Conservation (phyloP, 179 eudicot genomes). For the Silene noctiflora region DNA sequence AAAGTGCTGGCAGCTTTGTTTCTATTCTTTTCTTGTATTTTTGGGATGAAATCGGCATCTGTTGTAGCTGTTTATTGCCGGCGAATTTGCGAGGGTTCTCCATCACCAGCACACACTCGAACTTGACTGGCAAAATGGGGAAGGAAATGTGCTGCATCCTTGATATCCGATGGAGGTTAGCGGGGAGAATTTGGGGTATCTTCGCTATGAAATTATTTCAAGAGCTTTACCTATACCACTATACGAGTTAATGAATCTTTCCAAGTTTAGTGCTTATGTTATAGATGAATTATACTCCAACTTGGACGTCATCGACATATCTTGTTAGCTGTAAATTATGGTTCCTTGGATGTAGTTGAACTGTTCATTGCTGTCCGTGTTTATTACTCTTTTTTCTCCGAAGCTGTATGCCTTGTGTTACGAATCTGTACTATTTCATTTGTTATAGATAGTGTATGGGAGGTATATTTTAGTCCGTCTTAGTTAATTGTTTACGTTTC, state of each 20-base stretch:
- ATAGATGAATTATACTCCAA: neutral
- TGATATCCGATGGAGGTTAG: conserved; percentile 9
- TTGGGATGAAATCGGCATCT: conserved; percentile 2
- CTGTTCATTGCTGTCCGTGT: neutral
- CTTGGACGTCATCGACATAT: conserved; percentile 20
- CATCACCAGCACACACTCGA: conserved; percentile 8
- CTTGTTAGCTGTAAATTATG: conserved; percentile 25
- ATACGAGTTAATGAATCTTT: conserved; percentile 5
- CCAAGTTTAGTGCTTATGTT: neutral
- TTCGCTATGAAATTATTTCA: conserved; percentile 12
- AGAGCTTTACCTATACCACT: neutral
- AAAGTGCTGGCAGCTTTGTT: conserved; percentile 3
- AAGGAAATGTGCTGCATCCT: neutral
- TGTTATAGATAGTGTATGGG: neutral
- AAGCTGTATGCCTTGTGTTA: neutral
- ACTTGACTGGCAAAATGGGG: neutral
- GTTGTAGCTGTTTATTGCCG: conserved; percentile 12
- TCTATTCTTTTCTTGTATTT: neutral
- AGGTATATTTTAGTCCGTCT: neutral
- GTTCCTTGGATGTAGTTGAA: conserved; percentile 7
- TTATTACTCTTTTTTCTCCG: neutral
- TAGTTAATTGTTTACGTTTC: neutral
- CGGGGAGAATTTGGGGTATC: too few relatives aligned
- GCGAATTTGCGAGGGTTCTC: conserved; percentile 4
- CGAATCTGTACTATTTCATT: neutral